A percentile compares a stretch with the other conserved stretches of the same genome.
phyloP scores from a whole-genome alignment of 2,329 filamentous ascomycete genomes.

The Monilinia fructicola region DNA sequence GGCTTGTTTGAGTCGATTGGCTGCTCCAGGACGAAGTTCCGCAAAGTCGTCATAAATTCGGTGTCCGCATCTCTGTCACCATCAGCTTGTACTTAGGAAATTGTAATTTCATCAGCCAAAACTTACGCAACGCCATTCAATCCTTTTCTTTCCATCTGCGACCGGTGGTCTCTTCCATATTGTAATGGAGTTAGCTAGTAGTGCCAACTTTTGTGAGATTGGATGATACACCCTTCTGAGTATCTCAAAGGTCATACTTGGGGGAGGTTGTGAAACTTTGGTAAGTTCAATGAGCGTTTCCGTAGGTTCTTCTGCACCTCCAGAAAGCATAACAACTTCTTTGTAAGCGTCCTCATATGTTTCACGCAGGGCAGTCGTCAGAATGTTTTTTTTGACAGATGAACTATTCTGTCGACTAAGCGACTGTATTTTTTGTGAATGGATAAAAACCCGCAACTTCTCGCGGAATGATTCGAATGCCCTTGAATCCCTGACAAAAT shows the following conservation, averaged over 20 bases:
- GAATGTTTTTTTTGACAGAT: background rate
- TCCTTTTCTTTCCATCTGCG: constrained; percentile 19
- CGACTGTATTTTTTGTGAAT: constrained; percentile 1
- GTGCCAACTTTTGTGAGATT: background rate
- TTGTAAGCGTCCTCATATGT: background rate
- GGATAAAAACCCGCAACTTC: constrained; percentile 22
- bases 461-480: constrained; percentile 19
- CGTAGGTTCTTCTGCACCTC: background rate
- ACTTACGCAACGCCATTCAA: constrained; percentile 24
- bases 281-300: background rate
- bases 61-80: constrained; percentile 26
- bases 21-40: constrained; percentile 22
- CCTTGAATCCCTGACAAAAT: constrained; percentile 25
- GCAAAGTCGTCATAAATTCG: constrained; percentile 27
- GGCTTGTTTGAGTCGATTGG: constrained; percentile 5
- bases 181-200: background rate
- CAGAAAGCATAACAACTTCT: background rate
- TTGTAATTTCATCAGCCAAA: background rate
- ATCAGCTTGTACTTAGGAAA: background rate
- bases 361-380: background rate
- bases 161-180: constrained; percentile 7
- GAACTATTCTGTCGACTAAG: background rate
- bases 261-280: background rate
- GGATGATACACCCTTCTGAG: background rate
- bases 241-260: background rate